Conservation (phyloP, 768 basidiomycete species). For the Tulasnella sp. region DNA sequence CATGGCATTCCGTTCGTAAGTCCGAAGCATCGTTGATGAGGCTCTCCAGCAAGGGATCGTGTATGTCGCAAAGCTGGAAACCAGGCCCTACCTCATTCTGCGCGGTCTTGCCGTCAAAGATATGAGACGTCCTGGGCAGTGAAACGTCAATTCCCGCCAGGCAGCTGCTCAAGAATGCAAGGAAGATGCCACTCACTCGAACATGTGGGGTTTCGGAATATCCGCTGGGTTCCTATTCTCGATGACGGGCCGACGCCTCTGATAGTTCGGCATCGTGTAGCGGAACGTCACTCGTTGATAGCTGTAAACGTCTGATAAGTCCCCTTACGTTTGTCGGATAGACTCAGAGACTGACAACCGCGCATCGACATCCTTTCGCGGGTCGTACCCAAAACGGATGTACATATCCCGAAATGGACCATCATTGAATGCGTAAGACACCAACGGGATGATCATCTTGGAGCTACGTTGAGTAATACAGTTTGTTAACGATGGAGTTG, state of each 20-base stretch:
- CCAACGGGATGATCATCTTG: conserved; percentile 72
- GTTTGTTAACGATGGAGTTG: background rate
- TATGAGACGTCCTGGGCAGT: conserved; percentile 54
- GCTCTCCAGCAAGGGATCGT: conserved; percentile 73
- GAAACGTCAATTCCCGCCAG: background rate
- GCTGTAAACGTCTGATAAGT: conserved; percentile 43
- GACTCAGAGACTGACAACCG: conserved; percentile 58
- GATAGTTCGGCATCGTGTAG: conserved; percentile 32
- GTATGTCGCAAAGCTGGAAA: conserved; percentile 91
- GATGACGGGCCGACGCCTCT: background rate
- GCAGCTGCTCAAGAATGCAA: background rate
- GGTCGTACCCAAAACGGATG: conserved; percentile 85
- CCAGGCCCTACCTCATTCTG: conserved; percentile 77
- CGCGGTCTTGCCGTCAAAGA: conserved; percentile 81
- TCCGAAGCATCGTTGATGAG: conserved; percentile 75
- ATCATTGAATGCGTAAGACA: conserved; percentile 86
- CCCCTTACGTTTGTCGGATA: background rate
- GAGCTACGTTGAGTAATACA: conserved; percentile 48
- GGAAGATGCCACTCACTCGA: background rate
- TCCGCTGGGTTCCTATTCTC: background rate
- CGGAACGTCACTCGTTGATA: conserved; percentile 92
- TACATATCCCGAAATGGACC: conserved; percentile 93
- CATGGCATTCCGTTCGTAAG: conserved; percentile 68
- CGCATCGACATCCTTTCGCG: conserved; percentile 65
- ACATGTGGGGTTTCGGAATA: background rate